Evolutionary conservation across 768 basidiomycete genomes (phyloP).

Genomic region (Punctularia strigosozonata): DNA sequence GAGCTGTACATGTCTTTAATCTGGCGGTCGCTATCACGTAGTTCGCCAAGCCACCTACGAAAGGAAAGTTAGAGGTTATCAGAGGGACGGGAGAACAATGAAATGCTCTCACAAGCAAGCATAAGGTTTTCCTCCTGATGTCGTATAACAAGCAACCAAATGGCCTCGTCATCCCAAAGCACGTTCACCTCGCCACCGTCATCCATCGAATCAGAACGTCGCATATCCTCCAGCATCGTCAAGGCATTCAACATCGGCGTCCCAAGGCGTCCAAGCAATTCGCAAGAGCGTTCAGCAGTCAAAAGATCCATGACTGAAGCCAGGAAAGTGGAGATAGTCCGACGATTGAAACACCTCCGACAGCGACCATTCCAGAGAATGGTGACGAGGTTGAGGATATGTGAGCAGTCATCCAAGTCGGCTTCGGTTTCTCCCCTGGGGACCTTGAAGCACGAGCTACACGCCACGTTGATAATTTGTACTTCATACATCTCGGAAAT

Average conservation of each 20-base stretch:
- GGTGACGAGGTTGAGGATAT: constrained; percentile 21
- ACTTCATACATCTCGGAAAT: too few species aligned
- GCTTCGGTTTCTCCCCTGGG: too few species aligned
- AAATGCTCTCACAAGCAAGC: constrained; percentile 30
- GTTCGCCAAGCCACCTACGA: constrained; percentile 33
- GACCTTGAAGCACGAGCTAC: too few species aligned
- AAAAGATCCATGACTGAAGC: constrained; percentile 9
- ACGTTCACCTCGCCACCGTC: neutral
- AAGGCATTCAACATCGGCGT: too few species aligned
- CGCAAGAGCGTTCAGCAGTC: neutral
- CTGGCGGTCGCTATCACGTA: constrained; percentile 23
- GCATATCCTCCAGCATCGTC: constrained; percentile 21
- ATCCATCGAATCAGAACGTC: neutral
- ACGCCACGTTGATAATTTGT: too few species aligned
- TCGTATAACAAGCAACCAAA: constrained; percentile 26
- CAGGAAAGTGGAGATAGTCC: constrained; percentile 14
- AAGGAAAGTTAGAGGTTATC: constrained; percentile 2
- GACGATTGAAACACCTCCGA: constrained; percentile 9
- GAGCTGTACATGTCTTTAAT: constrained; percentile 16
- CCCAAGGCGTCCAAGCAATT: too few species aligned
- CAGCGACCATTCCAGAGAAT: constrained; percentile 21
- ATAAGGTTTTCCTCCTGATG: constrained; percentile 20
- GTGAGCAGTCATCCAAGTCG: too few species aligned
- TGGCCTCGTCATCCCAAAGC: constrained; percentile 17
- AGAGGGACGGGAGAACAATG: neutral